Evolutionary conservation across 495 filamentous ascomycete genomes (phyloP).

Genomic region (Aspergillus asperescens): DNA sequence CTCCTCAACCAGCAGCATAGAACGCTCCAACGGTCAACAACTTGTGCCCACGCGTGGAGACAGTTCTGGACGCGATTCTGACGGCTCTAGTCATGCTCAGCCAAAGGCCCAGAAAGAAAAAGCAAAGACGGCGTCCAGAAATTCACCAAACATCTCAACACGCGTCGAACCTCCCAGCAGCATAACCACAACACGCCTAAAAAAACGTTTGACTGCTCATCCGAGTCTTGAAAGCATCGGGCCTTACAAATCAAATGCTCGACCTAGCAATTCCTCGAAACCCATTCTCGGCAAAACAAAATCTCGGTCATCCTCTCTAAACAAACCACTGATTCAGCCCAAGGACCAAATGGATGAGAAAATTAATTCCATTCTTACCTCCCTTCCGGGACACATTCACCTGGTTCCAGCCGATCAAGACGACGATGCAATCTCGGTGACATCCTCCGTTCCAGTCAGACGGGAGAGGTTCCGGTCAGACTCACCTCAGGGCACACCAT

Average conservation of each 20-base stretch:
- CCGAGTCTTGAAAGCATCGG: slow-evolving; percentile 39
- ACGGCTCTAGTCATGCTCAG: background rate
- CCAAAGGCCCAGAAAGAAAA: slow-evolving; percentile 14
- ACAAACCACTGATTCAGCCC: slow-evolving; percentile 33
- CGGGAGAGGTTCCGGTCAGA: slow-evolving; percentile 30
- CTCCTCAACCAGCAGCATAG: slow-evolving; percentile 11
- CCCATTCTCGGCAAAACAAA: background rate
- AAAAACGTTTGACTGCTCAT: slow-evolving; percentile 32
- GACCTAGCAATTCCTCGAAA: slow-evolving; percentile 2
- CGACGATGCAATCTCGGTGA: slow-evolving; percentile 30
- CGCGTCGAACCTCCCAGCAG: slow-evolving; percentile 20
- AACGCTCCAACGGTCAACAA: slow-evolving; percentile 15
- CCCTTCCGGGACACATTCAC: slow-evolving; percentile 73
- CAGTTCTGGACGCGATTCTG: slow-evolving; percentile 4
- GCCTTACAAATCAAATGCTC: slow-evolving; percentile 21
- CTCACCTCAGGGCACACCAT: slow-evolving; percentile 32
- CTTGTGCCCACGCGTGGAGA: slow-evolving; percentile 19
- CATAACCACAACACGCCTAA: slow-evolving; percentile 25
- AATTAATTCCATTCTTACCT: slow-evolving; percentile 76
- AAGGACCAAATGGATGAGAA: slow-evolving; percentile 76
- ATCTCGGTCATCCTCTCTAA: slow-evolving; percentile 32
- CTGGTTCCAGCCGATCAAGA: slow-evolving; percentile 50
- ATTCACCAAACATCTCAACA: slow-evolving; percentile 16
- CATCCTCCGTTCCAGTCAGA: slow-evolving; percentile 36
- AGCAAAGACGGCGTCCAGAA: no score